A percentile compares a stretch with the other conserved stretches of the same genome.
phyloP scores from a whole-genome alignment of 2,329 filamentous ascomycete genomes.

The Diaporthe nobilis region DNA sequence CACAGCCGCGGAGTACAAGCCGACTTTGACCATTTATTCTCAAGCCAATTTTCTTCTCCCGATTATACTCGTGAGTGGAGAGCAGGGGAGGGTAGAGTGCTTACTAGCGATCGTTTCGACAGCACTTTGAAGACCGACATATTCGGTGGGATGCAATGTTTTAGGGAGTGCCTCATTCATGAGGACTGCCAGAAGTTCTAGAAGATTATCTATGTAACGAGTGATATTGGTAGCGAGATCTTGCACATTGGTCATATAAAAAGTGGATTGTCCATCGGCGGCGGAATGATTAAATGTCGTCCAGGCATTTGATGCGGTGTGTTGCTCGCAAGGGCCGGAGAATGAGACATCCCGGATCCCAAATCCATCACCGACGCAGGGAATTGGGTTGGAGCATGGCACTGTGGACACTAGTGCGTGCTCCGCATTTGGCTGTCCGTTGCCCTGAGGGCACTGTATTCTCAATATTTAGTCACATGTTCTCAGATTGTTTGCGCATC shows the following conservation, averaged over 20 bases:
- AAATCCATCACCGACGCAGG: neutral
- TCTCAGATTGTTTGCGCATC: neutral
- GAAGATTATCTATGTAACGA: neutral
- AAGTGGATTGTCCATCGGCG: neutral
- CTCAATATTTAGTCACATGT: neutral
- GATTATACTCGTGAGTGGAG: neutral
- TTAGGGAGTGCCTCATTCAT: neutral
- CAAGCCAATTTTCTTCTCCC: neutral
- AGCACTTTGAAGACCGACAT: neutral
- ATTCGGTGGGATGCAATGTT: neutral
- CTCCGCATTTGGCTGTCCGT: neutral
- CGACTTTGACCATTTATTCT: neutral
- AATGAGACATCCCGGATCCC: neutral
- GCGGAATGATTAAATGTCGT: neutral
- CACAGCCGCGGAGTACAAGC: neutral
- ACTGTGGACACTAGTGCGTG: neutral
- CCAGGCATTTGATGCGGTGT: neutral
- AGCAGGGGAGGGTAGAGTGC: neutral
- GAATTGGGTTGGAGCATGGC: constrained; percentile 15
- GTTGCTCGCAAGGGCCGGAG: constrained; percentile 1
- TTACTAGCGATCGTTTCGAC: neutral
- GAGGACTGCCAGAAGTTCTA: neutral
- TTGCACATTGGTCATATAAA: neutral
- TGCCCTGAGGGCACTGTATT: constrained; percentile 3
- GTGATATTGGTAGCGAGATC: neutral